Base-by-base conservation (phyloP, 1,139 yeast species). In the Saccharomyces hybrid region DNA sequence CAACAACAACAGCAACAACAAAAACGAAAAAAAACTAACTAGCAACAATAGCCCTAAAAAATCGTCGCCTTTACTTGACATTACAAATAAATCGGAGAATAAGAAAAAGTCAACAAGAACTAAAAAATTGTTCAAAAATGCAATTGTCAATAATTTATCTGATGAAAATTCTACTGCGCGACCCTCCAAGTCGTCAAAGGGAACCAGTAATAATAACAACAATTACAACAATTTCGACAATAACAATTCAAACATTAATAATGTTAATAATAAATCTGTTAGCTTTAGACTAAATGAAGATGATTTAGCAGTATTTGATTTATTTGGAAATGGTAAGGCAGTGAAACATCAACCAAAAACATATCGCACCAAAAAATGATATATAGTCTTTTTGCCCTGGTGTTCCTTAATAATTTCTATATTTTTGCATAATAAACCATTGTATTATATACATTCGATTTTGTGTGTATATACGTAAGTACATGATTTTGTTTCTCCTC, bases 241-340 rank as follows among this genome's bases (percentile, higher is more conserved):
- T 13, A 46, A 44, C 7, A 19, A 19, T 32, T 38, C 47, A 29
- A 51, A 32, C 29, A 16, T 25, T 48, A 8, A 19, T 23, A 19
- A 47, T 7, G 46, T 19, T 14, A 47, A 49, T 38, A 53, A 55
- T 26, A 54, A 54, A 46, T 53, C 58, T 32, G 59, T 59, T 1
- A 61, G 65, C 42, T 63, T 64, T 47, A 57, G 66, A 34, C 55
- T 63, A 38, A 55, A 57, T 52, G 66, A 65, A 46, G 67, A 65
- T 26, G 70, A 67, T 53, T 54, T 67, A 26, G 62, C 69, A 5
- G 69, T 67, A 13, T 67, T 68, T 54, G 67, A 68, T 58, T 54
- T 69, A 23, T 58, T 68, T 14, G 68, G 62, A 34, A 56, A 55
- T 6, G 49, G 58, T 23, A 57, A 61, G 41, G 47, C 19, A 34